Percentiles rank a stretch among this genome's conserved stretches.
These are phyloP conservation scores for Vaccinium myrtillus DNA, from an alignment of 148 eudicot genomes.

Conservation along the genomic window DNA sequence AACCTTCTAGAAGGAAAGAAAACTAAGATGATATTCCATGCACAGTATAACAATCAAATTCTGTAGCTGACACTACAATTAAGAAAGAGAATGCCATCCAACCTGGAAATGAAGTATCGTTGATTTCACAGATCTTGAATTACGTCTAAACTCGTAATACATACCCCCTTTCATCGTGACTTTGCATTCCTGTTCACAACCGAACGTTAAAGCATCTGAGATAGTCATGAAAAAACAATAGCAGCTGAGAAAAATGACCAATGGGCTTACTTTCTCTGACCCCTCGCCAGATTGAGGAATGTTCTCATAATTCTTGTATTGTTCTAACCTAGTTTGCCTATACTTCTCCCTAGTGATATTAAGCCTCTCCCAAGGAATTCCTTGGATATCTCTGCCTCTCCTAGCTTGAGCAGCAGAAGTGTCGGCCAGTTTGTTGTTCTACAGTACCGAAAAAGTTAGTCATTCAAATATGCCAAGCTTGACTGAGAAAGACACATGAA, in stretches of 20 bases:
- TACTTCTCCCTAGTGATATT: conserved; percentile 60
- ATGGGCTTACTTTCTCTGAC: conserved; percentile 51
- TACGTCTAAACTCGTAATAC: conserved; percentile 69
- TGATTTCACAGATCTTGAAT: conserved; percentile 77
- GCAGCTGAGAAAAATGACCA: not conserved
- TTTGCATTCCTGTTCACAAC: conserved; percentile 52
- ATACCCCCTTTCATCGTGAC: conserved; percentile 48
- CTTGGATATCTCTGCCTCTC: conserved; percentile 83
- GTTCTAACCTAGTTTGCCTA: conserved; percentile 68
- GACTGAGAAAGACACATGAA: not conserved
- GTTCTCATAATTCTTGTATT: conserved; percentile 81
- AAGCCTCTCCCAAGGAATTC: conserved; percentile 73
- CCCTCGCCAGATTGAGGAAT: conserved; percentile 67
- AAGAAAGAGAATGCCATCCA: not conserved
- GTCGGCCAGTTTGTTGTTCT: conserved; percentile 60
- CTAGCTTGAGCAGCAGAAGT: conserved; percentile 80
- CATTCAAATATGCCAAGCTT: not conserved
- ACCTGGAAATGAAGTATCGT: conserved; percentile 93
- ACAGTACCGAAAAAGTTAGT: not conserved
- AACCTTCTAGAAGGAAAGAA: not conserved
- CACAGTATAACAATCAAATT: not conserved
- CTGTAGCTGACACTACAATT: not conserved
- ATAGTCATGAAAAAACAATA: not conserved
- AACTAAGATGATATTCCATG: not conserved
- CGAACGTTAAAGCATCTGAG: not conserved